Percentiles rank a stretch among this genome's conserved stretches.
These are phyloP conservation scores for Aspergillus hortae DNA, from an alignment of 2,329 filamentous ascomycete genomes.

Conservation along the genomic window DNA sequence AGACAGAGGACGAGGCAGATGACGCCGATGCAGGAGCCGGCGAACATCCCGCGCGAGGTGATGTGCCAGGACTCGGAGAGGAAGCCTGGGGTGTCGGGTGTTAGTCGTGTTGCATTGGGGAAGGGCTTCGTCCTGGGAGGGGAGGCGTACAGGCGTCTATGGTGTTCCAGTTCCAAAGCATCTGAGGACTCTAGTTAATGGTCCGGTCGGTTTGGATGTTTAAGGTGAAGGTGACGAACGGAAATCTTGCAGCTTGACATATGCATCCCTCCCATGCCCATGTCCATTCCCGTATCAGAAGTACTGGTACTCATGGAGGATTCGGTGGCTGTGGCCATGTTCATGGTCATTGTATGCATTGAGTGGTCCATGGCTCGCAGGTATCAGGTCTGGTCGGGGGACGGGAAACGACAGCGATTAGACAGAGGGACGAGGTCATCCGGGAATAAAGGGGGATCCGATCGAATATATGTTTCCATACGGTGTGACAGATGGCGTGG, in stretches of 20 bases:
- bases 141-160: constrained; percentile 20
- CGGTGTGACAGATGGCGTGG: neutral
- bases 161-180: constrained; percentile 30
- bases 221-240: constrained; percentile 8
- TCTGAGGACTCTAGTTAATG: constrained; percentile 13
- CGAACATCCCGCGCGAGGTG: constrained; percentile 67
- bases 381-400: neutral
- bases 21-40: constrained; percentile 74
- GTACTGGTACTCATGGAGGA: constrained; percentile 9
- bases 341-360: constrained; percentile 3
- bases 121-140: neutral
- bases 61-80: constrained; percentile 68
- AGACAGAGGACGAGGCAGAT: constrained; percentile 69
- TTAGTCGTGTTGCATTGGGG: too few relatives aligned
- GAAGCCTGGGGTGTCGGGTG: constrained; percentile 50
- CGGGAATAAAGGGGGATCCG: too few relatives aligned
- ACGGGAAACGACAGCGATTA: too few relatives aligned
- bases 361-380: constrained; percentile 1
- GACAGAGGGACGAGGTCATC: too few relatives aligned
- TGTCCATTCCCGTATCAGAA: constrained; percentile 51
- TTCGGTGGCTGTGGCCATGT: constrained; percentile 7
- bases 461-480: too few relatives aligned
- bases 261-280: constrained; percentile 44
- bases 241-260: constrained; percentile 47
- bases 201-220: neutral